phyloP scores from a whole-genome alignment of 192 early-diverging fungal genomes.

The Gigaspora rosea region DNA sequence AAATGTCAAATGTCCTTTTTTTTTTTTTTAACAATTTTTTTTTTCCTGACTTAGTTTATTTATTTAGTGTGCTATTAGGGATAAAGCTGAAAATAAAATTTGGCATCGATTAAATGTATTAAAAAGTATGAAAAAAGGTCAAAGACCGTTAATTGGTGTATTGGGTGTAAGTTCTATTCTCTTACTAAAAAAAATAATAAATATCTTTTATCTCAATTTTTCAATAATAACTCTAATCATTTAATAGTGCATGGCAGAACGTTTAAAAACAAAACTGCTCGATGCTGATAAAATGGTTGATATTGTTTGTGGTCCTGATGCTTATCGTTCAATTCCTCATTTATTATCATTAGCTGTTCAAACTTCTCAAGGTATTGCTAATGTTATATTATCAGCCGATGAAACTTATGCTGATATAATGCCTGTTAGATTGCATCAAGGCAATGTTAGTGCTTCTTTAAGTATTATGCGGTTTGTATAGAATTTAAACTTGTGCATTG shows the following conservation, averaged over 20 bases:
- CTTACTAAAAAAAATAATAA: background rate
- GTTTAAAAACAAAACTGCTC: slow-evolving; percentile 69
- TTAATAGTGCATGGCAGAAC: slow-evolving; percentile 73
- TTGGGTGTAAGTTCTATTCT: slow-evolving; percentile 52
- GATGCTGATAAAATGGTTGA: slow-evolving; percentile 71
- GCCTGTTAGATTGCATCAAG: slow-evolving; percentile 64
- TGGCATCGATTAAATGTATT: slow-evolving; percentile 65
- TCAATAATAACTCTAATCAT: background rate
- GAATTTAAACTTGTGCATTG: background rate
- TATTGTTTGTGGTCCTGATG: slow-evolving; percentile 78
- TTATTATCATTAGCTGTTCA: slow-evolving; percentile 66
- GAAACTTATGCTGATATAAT: slow-evolving; percentile 81
- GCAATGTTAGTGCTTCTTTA: slow-evolving; percentile 68
- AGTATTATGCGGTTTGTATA: slow-evolving; percentile 62
- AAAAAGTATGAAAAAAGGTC: slow-evolving; percentile 55
- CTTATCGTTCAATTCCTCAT: slow-evolving; percentile 73
- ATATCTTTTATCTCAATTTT: background rate
- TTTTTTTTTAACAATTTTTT: background rate
- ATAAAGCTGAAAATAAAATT: slow-evolving; percentile 74
- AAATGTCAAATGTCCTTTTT: too few species aligned
- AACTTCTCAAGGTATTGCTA: slow-evolving; percentile 70
- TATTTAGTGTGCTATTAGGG: slow-evolving; percentile 66
- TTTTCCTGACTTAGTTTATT: background rate
- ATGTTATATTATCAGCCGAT: slow-evolving; percentile 79
- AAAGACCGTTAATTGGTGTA: slow-evolving; percentile 72